Evolutionary conservation across 192 early-diverging fungal species (phyloP).

Genomic region (Coemansia sp.): DNA sequence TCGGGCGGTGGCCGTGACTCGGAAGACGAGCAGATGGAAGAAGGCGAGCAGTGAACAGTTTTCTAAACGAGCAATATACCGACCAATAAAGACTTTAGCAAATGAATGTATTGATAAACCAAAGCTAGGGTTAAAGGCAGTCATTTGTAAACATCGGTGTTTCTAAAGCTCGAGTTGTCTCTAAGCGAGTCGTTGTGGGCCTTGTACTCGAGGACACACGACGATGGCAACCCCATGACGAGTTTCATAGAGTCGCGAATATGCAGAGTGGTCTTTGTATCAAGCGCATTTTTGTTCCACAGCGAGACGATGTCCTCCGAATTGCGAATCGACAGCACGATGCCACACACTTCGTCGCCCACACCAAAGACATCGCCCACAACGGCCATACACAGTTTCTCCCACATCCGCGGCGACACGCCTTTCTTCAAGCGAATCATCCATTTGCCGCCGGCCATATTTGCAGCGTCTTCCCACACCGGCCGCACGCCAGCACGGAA

Average conservation of each 20-base stretch:
- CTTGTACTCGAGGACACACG: slow-evolving; percentile 94
- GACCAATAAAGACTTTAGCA: too few species aligned
- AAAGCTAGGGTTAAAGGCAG: background rate
- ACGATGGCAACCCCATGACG: slow-evolving; percentile 79
- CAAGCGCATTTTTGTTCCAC: slow-evolving; percentile 88
- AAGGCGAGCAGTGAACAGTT: slow-evolving; percentile 41
- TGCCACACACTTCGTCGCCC: slow-evolving; percentile 86
- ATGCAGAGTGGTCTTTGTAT: slow-evolving; percentile 76
- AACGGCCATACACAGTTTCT: slow-evolving; percentile 80
- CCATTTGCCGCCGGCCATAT: slow-evolving; percentile 93
- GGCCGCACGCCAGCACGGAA: slow-evolving; percentile 91
- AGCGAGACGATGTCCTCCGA: slow-evolving; percentile 92
- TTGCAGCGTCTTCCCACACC: slow-evolving; percentile 91
- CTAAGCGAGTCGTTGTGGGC: slow-evolving; percentile 84
- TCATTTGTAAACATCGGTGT: slow-evolving; percentile 69
- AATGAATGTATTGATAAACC: too few species aligned
- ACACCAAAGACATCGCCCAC: slow-evolving; percentile 91
- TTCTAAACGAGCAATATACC: too few species aligned
- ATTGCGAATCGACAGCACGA: slow-evolving; percentile 88
- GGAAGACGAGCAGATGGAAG: slow-evolving; percentile 53
- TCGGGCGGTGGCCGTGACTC: slow-evolving; percentile 1
- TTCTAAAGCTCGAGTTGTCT: slow-evolving; percentile 84
- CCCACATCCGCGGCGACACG: slow-evolving; percentile 89
- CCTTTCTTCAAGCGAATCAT: slow-evolving; percentile 92
- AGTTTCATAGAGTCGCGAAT: slow-evolving; percentile 90